Base-by-base conservation (phyloP, 257 asterid genomes). In the Nicotiana noctiflora region DNA sequence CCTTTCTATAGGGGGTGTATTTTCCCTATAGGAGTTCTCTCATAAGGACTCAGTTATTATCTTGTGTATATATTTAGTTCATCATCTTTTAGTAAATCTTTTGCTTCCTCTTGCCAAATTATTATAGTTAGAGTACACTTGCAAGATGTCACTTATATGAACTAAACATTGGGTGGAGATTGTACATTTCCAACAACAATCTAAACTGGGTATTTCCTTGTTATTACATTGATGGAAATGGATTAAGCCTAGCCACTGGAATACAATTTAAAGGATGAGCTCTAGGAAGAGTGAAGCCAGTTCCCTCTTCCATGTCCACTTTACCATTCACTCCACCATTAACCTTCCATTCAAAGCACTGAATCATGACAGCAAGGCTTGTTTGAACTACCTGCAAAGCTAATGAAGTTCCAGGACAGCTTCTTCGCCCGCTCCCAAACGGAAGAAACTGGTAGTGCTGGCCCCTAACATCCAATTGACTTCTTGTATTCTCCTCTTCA, bases 361-460 rank as follows among this genome's bases (percentile, higher is more conserved):
- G 97, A 81, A 93, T 85, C 92, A 93, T 65, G 9, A 89, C 87
- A 7, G 90, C 97, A 62, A 93, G 86, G 78, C 85, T 87, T 32
- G 92, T 62, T 75, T 88, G 93, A 68, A 93, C 93, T 18, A 91
- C 90, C 80, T 84, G 89, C 67, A 93, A 37, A 0, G 93, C 98
- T 67, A 93, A 62, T 66, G 93, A 82, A 27, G 91, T 89, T 51
- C 97, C 95, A 0, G 97, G 98, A 82, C 97, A 93, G 3, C 94
- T 90, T 52, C 98, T 78, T 67, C 93, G 46, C 12, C 97, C 98
- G 4, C 84, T 90, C 51, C 98, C 95, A 37, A 93, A 92, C 5
- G 98, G 95, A 87, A 93, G 75, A 61, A 87, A 80, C 79, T 90
- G 29, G 31, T 82, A 91, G 80, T 91, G 87, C 27, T 93, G 98